Conservation (phyloP, 805 yeast genomes). For the Wickerhamiella spandovensis region DNA sequence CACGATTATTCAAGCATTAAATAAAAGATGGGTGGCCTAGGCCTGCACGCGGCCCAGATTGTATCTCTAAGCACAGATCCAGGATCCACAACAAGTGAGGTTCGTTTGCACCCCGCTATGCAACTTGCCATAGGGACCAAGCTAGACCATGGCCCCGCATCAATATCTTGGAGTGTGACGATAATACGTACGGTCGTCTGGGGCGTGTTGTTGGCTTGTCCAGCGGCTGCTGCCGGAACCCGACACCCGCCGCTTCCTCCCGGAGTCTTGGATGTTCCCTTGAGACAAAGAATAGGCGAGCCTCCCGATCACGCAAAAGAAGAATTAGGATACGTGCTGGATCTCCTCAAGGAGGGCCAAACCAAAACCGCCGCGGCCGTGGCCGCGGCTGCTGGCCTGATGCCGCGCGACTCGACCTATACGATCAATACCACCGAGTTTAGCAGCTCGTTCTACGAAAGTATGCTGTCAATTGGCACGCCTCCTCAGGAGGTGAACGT, state of each 20-base stretch:
- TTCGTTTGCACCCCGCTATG: too few species aligned
- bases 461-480: slow-evolving; percentile 32
- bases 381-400: background rate
- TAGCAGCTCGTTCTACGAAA: background rate
- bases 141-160: too few species aligned
- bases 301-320: background rate
- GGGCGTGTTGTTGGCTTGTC: background rate
- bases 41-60: too few species aligned
- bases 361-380: background rate
- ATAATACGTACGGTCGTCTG: too few species aligned
- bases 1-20: too few species aligned
- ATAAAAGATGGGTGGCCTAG: too few species aligned
- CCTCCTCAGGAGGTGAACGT: slow-evolving; percentile 38
- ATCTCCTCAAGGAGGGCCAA: background rate
- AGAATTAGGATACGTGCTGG: background rate
- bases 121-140: too few species aligned
- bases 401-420: background rate
- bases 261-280: background rate
- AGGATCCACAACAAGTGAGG: too few species aligned
- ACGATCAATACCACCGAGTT: background rate
- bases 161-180: too few species aligned
- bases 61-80: too few species aligned
- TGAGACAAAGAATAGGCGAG: background rate
- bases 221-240: background rate
- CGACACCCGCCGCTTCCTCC: background rate